Evolutionary conservation across 225 moss, liverwort and hornwort species (phyloP).

Genomic region (Bryum argenteum): DNA sequence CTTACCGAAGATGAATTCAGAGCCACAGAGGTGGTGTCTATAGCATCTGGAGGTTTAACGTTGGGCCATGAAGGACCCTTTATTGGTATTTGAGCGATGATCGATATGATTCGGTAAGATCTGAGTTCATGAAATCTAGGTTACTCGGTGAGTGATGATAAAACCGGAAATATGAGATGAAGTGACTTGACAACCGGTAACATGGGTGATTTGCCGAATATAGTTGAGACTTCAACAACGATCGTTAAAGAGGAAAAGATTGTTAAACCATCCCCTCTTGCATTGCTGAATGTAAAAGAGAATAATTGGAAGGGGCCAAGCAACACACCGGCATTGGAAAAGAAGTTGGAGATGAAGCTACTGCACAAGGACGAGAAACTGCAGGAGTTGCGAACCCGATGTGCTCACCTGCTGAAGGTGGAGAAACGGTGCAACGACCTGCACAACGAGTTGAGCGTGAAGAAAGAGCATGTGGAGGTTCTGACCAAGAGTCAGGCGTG

Average conservation of each 20-base stretch:
- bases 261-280: conserved; percentile 5
- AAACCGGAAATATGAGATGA: not conserved
- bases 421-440: conserved; percentile 40
- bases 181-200: not conserved
- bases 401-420: conserved; percentile 38
- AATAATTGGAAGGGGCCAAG: conserved; percentile 13
- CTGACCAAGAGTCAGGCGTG: conserved; percentile 38
- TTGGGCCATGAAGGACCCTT: too few species aligned
- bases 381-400: conserved; percentile 26
- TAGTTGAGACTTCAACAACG: not conserved
- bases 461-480: conserved; percentile 38
- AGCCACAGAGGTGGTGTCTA: not conserved
- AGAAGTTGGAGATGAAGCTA: conserved; percentile 32
- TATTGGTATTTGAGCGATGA: too few species aligned
- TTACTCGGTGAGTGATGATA: not conserved
- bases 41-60: not conserved
- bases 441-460: conserved; percentile 40
- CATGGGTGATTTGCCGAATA: conserved; percentile 27
- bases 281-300: conserved; percentile 9
- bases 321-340: conserved; percentile 19
- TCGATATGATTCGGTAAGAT: too few species aligned
- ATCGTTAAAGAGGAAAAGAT: conserved; percentile 6
- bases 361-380: conserved; percentile 41
- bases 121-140: too few species aligned
- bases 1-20: conserved; percentile 12